These are phyloP conservation scores for Fusarium irregulare DNA, from an alignment of 2,329 filamentous ascomycete genomes.

Conservation along the genomic window DNA sequence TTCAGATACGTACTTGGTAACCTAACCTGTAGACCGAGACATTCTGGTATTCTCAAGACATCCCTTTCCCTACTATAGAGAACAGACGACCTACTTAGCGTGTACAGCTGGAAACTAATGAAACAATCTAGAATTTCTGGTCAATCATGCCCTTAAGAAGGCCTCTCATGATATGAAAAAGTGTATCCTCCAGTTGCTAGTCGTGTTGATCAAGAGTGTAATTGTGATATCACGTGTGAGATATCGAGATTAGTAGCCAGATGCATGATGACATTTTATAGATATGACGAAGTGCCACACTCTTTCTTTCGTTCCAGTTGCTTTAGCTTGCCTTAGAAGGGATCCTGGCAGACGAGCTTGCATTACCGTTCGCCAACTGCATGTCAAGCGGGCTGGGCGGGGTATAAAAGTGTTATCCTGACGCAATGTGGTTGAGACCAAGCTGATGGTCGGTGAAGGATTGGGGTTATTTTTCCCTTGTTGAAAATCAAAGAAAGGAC, in stretches of 20 bases:
- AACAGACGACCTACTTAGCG: neutral
- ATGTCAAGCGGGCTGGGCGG: constrained; percentile 28
- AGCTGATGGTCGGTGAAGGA: constrained; percentile 24
- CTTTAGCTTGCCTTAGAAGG: constrained; percentile 14
- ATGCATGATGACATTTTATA: constrained; percentile 37
- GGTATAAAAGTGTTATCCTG: constrained; percentile 22
- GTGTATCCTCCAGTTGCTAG: constrained; percentile 1
- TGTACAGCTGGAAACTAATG: neutral
- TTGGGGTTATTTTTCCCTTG: constrained; percentile 2
- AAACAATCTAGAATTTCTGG: neutral
- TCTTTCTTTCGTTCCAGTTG: constrained; percentile 32
- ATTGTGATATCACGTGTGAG: constrained; percentile 33
- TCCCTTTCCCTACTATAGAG: neutral
- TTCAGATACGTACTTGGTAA: neutral
- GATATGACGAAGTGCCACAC: constrained; percentile 27
- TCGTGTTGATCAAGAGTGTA: constrained; percentile 7
- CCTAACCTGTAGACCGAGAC: neutral
- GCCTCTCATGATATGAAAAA: constrained; percentile 12
- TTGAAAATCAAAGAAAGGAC: neutral
- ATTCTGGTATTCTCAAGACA: neutral
- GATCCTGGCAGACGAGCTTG: neutral
- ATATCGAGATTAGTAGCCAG: neutral
- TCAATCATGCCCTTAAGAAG: neutral
- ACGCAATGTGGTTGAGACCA: constrained; percentile 26
- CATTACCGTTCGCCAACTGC: constrained; percentile 26